phyloP scores from a whole-genome alignment of 306 rosid species.

The Albizia julibrissin region DNA sequence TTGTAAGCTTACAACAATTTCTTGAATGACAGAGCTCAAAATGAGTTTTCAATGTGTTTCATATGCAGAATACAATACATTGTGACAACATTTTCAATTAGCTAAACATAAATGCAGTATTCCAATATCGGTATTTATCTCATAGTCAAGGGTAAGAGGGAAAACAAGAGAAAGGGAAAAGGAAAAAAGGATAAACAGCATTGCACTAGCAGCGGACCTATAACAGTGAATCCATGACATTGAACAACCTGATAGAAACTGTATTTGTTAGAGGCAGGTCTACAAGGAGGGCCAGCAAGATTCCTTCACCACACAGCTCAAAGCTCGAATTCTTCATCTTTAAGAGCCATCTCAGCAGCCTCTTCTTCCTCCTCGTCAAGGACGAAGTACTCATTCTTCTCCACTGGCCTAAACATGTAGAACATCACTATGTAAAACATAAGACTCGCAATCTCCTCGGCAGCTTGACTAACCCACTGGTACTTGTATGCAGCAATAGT shows the following conservation, averaged over 20 bases:
- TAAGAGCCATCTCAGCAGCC: slow-evolving; percentile 83
- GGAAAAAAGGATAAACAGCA: slow-evolving; percentile 19
- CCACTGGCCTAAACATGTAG: slow-evolving; percentile 96
- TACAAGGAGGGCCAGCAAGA: slow-evolving; percentile 21
- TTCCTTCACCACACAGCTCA: slow-evolving; percentile 38
- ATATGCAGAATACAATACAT: not conserved
- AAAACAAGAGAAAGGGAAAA: not conserved
- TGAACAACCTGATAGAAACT: not conserved
- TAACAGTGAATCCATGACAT: not conserved
- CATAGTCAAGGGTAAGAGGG: slow-evolving; percentile 21
- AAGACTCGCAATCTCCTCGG: slow-evolving; percentile 84
- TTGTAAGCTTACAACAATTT: not conserved
- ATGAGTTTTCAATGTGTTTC: not conserved
- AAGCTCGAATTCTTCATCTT: slow-evolving; percentile 88
- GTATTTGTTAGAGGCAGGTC: slow-evolving; percentile 20
- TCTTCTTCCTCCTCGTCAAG: slow-evolving; percentile 96
- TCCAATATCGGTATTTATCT: slow-evolving; percentile 41
- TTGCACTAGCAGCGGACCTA: slow-evolving; percentile 37
- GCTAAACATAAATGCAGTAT: slow-evolving; percentile 39
- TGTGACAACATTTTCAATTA: not conserved
- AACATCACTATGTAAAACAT: slow-evolving; percentile 80
- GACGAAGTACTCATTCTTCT: slow-evolving; percentile 81
- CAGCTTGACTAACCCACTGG: slow-evolving; percentile 94
- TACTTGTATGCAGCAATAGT: slow-evolving; percentile 92
- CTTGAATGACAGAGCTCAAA: not conserved